A percentile compares a stretch with the other conserved stretches of the same genome.
phyloP scores from a whole-genome alignment of 805 yeast species.

The Metschnikowia gelsemii region DNA sequence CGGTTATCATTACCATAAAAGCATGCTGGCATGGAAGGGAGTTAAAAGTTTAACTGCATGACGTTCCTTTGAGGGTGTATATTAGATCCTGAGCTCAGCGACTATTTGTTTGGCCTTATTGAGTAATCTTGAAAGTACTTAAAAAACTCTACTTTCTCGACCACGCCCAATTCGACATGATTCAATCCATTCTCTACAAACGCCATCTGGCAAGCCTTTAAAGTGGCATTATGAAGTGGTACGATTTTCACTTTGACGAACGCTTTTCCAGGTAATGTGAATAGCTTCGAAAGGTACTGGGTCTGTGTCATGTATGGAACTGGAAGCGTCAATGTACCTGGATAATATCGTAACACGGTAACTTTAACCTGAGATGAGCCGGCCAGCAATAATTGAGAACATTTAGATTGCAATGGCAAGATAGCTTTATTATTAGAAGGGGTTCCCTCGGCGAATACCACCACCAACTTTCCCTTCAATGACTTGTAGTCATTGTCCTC shows the following conservation, averaged over 20 bases:
- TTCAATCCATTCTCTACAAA: constrained; percentile 36
- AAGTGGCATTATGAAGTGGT: constrained; percentile 21
- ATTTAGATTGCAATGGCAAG: constrained; percentile 49
- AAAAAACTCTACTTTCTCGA: constrained; percentile 32
- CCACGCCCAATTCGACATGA: constrained; percentile 30
- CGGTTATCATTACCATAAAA: too few species aligned
- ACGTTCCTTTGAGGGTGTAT: too few species aligned
- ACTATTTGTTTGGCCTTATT: constrained; percentile 5
- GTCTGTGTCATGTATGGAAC: constrained; percentile 28
- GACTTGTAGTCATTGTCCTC: constrained; percentile 21
- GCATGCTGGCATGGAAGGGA: too few species aligned
- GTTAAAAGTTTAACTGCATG: too few species aligned
- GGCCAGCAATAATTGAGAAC: constrained; percentile 5
- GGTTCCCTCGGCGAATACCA: constrained; percentile 76
- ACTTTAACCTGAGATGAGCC: constrained; percentile 30
- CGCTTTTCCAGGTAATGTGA: constrained; percentile 25
- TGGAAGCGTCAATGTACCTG: constrained; percentile 37
- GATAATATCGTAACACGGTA: constrained; percentile 39
- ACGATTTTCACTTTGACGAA: constrained; percentile 31
- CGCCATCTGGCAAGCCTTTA: constrained; percentile 23
- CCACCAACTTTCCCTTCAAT: constrained; percentile 45
- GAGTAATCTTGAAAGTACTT: constrained; percentile 16
- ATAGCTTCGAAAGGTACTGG: constrained; percentile 25
- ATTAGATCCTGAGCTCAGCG: too few species aligned
- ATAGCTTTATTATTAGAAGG: constrained; percentile 80